Conservation (phyloP, 805 yeast genomes). For the Spathaspora passalidarum region DNA sequence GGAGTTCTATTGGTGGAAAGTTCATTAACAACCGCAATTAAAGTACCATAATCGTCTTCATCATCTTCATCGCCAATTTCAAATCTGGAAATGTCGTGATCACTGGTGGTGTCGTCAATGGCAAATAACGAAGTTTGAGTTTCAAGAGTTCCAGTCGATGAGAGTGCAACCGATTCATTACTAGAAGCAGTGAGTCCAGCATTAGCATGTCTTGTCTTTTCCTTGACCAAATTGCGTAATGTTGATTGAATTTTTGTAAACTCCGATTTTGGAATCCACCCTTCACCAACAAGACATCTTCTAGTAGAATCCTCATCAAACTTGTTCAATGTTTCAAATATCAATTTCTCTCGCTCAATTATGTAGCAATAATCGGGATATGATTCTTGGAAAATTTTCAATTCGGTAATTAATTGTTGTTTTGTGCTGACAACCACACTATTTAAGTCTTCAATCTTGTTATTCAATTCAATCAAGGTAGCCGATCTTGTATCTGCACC, state of each 20-base stretch:
- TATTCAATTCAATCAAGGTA: constrained; percentile 29
- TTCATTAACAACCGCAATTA: constrained; percentile 51
- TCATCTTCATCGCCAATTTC: constrained; percentile 9
- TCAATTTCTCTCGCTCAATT: constrained; percentile 53
- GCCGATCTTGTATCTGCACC: constrained; percentile 21
- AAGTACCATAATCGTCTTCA: constrained; percentile 17
- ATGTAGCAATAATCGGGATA: constrained; percentile 29
- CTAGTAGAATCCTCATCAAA: constrained; percentile 69
- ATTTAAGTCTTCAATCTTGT: constrained; percentile 28
- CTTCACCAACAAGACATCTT: constrained; percentile 67
- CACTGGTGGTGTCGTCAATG: constrained; percentile 17
- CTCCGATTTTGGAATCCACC: constrained; percentile 67
- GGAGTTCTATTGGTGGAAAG: constrained; percentile 65
- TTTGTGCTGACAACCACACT: constrained; percentile 32
- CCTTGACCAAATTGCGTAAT: constrained; percentile 44
- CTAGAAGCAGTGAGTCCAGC: too few species aligned
- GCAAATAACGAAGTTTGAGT: constrained; percentile 18
- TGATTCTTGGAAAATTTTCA: constrained; percentile 32
- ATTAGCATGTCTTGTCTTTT: constrained; percentile 18
- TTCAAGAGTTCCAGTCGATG: background rate
- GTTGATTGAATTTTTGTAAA: constrained; percentile 31
- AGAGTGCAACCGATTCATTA: background rate
- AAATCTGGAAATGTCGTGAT: constrained; percentile 12
- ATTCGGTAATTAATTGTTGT: constrained; percentile 36
- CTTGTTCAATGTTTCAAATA: constrained; percentile 57